Conservation (phyloP, 495 filamentous ascomycete species). For the Aspergillus sparsus region DNA sequence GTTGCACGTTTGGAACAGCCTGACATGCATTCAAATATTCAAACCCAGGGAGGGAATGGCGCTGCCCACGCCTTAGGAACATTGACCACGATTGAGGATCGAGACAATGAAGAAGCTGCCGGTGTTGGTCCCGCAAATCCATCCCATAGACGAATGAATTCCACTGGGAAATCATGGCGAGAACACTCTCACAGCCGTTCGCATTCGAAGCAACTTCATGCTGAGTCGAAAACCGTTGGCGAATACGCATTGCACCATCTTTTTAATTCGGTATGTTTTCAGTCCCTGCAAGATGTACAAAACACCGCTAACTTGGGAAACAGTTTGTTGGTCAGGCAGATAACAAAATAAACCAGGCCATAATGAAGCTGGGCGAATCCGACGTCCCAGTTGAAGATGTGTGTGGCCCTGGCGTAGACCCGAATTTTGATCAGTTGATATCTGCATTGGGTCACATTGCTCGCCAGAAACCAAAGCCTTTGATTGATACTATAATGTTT, state of each 20-base stretch:
- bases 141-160: constrained; percentile 43
- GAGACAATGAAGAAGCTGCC: constrained; percentile 31
- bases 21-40: constrained; percentile 33
- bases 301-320: constrained; percentile 19
- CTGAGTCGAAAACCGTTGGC: constrained; percentile 83
- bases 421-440: constrained; percentile 93
- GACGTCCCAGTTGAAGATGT: constrained; percentile 83
- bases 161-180: constrained; percentile 63
- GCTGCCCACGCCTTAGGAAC: constrained; percentile 30
- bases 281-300: neutral
- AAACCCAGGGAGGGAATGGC: constrained; percentile 27
- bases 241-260: constrained; percentile 97
- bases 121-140: constrained; percentile 30
- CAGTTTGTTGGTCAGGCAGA: constrained; percentile 79
- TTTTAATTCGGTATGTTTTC: constrained; percentile 75
- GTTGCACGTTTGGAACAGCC: constrained; percentile 35
- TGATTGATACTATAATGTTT: constrained; percentile 95
- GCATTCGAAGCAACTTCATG: constrained; percentile 74
- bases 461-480: constrained; percentile 86
- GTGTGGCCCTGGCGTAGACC: constrained; percentile 85
- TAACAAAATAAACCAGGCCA: constrained; percentile 85
- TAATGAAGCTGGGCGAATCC: constrained; percentile 68
- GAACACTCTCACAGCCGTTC: constrained; percentile 78
- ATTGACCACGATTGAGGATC: constrained; percentile 46
- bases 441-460: constrained; percentile 91